Percentiles rank a stretch among this genome's conserved stretches.
Conservation (phyloP, 2,329 filamentous ascomycete species). For the Alternaria incomplexa region DNA sequence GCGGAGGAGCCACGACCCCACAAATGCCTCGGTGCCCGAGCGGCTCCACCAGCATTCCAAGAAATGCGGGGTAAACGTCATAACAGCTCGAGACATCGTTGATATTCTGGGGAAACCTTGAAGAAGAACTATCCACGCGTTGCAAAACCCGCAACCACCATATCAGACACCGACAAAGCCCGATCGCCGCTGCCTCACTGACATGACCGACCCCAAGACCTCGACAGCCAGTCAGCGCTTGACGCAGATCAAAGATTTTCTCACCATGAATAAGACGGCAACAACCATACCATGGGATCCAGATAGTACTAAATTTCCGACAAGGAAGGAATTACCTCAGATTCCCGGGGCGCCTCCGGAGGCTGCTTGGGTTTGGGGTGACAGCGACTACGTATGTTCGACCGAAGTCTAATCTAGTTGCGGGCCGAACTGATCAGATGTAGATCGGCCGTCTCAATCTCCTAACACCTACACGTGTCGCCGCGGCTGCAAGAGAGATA, state of each 20-base stretch:
- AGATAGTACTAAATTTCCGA: conserved; percentile 59
- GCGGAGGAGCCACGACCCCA: neutral
- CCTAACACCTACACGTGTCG: conserved; percentile 61
- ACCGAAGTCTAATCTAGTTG: neutral
- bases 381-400: conserved; percentile 56
- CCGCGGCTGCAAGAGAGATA: conserved; percentile 61
- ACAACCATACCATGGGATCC: conserved; percentile 62
- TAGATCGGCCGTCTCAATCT: conserved; percentile 62
- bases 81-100: neutral
- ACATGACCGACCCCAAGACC: conserved; percentile 45
- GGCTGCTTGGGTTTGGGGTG: conserved; percentile 67
- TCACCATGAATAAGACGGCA: conserved; percentile 55
- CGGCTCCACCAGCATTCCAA: neutral
- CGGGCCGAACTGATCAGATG: neutral
- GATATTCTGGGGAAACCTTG: neutral
- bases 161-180: neutral
- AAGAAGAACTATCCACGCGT: neutral
- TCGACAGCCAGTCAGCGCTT: conserved; percentile 45
- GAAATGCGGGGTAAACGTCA: conserved; percentile 11
- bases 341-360: conserved; percentile 60
- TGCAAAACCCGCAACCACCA: neutral
- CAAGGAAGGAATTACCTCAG: conserved; percentile 59
- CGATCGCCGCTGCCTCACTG: neutral
- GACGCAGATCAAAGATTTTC: conserved; percentile 53
- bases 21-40: neutral